Evolutionary conservation across 495 filamentous ascomycete species (phyloP).

Genomic region (Xylaria venustula): DNA sequence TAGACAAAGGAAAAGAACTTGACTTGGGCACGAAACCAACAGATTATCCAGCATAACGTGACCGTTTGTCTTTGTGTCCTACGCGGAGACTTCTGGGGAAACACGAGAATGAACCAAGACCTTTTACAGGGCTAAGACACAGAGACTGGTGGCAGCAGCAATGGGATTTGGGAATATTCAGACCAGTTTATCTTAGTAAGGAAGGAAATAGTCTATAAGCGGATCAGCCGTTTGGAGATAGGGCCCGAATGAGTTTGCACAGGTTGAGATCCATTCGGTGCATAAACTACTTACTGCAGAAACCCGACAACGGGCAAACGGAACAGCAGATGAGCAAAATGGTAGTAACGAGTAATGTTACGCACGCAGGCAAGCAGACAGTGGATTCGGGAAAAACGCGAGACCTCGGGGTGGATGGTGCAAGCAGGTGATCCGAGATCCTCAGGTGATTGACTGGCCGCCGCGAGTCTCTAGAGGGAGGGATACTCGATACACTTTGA

Average conservation of each 20-base stretch:
- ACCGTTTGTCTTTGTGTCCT: background rate
- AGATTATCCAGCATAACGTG: background rate
- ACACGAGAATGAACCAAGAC: background rate
- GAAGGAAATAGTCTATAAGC: background rate
- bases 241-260: background rate
- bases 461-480: background rate
- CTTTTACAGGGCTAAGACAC: no score
- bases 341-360: background rate
- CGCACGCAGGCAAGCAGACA: background rate
- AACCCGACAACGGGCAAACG: constrained; percentile 1
- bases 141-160: no score
- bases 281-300: background rate
- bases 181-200: background rate
- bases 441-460: background rate
- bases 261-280: background rate
- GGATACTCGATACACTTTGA: background rate
- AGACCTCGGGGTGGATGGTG: background rate
- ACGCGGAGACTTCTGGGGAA: background rate
- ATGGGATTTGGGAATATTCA: no score
- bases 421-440: constrained; percentile 6
- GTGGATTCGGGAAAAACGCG: background rate
- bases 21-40: constrained; percentile 4
- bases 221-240: background rate
- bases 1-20: constrained; percentile 12
- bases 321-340: background rate